Conservation (phyloP, 1,284 basidiomycete species). For the Rhodotorula sp. region DNA sequence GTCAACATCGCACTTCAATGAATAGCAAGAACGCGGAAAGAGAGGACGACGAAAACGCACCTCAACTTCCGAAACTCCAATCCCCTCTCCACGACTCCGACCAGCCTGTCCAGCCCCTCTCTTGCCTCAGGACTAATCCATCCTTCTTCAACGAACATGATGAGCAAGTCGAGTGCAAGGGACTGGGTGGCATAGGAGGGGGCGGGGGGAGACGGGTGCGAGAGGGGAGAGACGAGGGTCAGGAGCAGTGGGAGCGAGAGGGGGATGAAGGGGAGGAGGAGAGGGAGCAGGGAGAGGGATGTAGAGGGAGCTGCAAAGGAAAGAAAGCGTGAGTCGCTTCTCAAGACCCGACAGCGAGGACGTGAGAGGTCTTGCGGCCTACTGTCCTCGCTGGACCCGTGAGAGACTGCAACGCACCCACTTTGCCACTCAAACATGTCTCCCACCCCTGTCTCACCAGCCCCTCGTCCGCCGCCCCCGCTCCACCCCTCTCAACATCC, state of each 20-base stretch:
- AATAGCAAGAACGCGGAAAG: not conserved
- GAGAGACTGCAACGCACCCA: too few species aligned
- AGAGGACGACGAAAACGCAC: not conserved
- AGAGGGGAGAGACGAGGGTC: not conserved
- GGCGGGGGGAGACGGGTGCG: not conserved
- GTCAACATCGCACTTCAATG: too few species aligned
- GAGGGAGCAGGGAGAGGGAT: not conserved
- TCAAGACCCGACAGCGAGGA: too few species aligned
- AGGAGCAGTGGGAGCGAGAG: not conserved
- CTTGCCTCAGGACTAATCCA: not conserved
- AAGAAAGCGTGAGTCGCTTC: too few species aligned
- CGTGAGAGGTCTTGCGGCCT: too few species aligned
- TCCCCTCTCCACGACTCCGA: not conserved
- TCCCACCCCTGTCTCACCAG: too few species aligned
- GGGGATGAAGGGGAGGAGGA: not conserved
- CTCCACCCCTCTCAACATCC: too few species aligned
- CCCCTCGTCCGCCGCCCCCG: too few species aligned
- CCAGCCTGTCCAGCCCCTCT: slow-evolving; percentile 2
- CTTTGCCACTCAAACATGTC: too few species aligned
- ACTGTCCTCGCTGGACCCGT: too few species aligned
- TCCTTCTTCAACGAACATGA: not conserved
- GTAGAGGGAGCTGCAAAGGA: too few species aligned
- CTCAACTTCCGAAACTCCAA: slow-evolving; percentile 14
- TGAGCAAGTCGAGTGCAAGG: slow-evolving; percentile 9
- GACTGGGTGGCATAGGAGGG: not conserved